Evolutionary conservation across 2,329 filamentous ascomycete species (phyloP).

Genomic region (Diplodia corticola): DNA sequence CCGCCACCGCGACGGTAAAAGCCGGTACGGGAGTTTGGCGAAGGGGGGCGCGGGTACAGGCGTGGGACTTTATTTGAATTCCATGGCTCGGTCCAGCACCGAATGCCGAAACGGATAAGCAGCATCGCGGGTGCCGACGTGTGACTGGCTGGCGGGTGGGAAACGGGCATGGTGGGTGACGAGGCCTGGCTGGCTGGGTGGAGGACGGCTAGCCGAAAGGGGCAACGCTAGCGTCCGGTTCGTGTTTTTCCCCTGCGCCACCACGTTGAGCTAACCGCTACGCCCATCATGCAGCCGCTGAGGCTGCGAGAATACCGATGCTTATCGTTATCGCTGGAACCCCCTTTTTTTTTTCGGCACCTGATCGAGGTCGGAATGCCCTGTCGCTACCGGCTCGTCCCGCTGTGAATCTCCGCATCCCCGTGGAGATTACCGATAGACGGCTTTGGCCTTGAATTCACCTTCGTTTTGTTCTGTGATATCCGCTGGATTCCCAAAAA

Average conservation of each 20-base stretch:
- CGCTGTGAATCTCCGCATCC: no score
- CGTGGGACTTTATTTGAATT: neutral
- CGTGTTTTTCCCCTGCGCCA: neutral
- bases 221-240: neutral
- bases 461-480: no score
- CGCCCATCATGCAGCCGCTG: neutral
- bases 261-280: neutral
- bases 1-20: neutral
- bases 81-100: neutral
- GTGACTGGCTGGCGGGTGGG: no score
- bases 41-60: neutral
- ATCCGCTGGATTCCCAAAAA: no score
- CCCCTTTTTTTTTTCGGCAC: neutral
- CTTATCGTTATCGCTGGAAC: neutral
- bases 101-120: neutral
- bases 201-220: neutral
- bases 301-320: neutral
- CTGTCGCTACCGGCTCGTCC: neutral
- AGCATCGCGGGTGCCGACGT: neutral
- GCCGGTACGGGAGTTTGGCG: neutral
- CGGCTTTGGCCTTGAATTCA: no score
- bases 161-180: no score
- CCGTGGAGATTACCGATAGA: no score
- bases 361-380: neutral
- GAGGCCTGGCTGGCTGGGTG: neutral